phyloP scores from a whole-genome alignment of 805 yeast genomes.

The Pichia insulana region DNA sequence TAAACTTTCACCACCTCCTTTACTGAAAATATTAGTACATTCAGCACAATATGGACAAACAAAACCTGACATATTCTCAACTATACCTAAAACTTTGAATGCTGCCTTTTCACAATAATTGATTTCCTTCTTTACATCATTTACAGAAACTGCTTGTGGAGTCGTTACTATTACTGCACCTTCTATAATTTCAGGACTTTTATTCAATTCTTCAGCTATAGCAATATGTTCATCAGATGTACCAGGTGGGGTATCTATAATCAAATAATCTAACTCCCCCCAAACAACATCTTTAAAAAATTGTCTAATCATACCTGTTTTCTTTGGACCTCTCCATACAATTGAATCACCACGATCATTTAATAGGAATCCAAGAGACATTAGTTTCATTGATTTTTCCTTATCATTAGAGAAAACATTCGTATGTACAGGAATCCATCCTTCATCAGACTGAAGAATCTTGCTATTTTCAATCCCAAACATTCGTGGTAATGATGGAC shows the following conservation, averaged over 20 bases:
- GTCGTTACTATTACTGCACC: constrained; percentile 96
- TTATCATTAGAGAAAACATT: constrained; percentile 20
- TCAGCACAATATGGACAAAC: constrained; percentile 91
- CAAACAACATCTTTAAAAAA: constrained; percentile 85
- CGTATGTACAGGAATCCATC: constrained; percentile 87
- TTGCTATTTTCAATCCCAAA: constrained; percentile 79
- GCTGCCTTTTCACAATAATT: constrained; percentile 85
- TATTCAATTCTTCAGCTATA: constrained; percentile 80
- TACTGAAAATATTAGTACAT: constrained; percentile 83
- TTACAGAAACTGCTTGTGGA: constrained; percentile 88
- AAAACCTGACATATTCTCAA: constrained; percentile 96
- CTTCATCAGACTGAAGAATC: constrained; percentile 78
- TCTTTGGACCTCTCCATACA: constrained; percentile 98
- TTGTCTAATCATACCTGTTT: constrained; percentile 95
- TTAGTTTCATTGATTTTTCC: constrained; percentile 35
- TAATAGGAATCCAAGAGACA: constrained; percentile 83
- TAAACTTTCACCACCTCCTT: constrained; percentile 80
- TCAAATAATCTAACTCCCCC: constrained; percentile 72
- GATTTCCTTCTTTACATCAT: constrained; percentile 90
- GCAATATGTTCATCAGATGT: constrained; percentile 98
- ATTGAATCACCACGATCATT: constrained; percentile 82
- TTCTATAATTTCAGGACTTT: constrained; percentile 53
- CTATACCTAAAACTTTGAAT: constrained; percentile 70
- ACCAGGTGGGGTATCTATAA: constrained; percentile 98
- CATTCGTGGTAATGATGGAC: constrained; percentile 95